These are phyloP conservation scores for Abelmoschus esculentus DNA, from an alignment of 345 rosid species.

Conservation along the genomic window DNA sequence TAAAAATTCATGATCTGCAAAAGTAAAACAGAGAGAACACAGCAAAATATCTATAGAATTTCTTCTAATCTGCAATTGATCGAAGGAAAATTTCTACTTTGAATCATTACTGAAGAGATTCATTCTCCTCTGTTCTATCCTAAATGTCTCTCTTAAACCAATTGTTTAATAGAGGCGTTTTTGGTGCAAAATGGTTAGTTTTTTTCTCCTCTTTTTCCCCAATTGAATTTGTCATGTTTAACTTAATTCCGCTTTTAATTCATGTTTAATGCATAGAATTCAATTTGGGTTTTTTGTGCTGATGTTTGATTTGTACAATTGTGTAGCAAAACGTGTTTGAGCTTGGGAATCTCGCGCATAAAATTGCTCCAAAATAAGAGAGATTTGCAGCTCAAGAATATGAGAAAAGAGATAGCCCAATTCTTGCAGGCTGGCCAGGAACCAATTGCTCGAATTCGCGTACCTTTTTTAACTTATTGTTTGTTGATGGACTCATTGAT, in stretches of 20 bases:
- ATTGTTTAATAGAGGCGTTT: constrained; percentile 87
- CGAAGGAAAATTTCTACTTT: background rate
- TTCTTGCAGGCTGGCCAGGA: constrained; percentile 92
- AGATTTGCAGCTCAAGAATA: constrained; percentile 77
- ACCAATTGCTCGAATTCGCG: constrained; percentile 91
- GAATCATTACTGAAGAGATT: background rate
- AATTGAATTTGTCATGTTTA: background rate
- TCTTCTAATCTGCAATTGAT: background rate
- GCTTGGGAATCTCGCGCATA: constrained; percentile 65
- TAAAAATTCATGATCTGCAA: background rate
- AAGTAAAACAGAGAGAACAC: background rate
- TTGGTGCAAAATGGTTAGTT: constrained; percentile 68
- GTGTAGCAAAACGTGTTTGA: constrained; percentile 80
- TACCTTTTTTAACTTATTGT: constrained; percentile 17
- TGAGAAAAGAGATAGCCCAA: constrained; percentile 93
- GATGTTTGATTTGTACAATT: constrained; percentile 7
- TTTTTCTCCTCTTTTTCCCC: background rate
- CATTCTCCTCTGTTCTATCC: background rate
- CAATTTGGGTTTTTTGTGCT: background rate
- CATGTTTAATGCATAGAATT: background rate
- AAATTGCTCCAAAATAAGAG: constrained; percentile 88
- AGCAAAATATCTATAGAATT: background rate
- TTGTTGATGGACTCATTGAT: background rate
- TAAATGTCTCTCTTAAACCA: constrained; percentile 82
- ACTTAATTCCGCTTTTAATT: background rate